Conservation (phyloP, 1,284 basidiomycete species). For the Gomphus sp. region DNA sequence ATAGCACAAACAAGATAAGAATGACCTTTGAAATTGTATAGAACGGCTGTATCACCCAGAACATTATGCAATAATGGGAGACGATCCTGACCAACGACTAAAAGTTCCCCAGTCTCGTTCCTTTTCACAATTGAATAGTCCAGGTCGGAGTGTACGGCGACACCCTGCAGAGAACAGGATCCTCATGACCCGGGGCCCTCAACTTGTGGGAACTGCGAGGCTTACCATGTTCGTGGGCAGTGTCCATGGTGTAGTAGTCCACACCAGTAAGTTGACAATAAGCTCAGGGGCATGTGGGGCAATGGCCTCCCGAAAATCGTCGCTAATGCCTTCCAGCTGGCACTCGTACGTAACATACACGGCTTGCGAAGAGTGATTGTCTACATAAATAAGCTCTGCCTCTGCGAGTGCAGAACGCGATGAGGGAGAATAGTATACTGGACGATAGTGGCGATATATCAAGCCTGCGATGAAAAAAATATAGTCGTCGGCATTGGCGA, state of each 20-base stretch:
- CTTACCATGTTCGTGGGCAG: conserved; percentile 90
- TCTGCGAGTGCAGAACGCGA: conserved; percentile 93
- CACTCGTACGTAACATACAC: conserved; percentile 75
- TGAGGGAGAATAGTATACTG: conserved; percentile 94
- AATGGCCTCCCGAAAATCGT: conserved; percentile 17
- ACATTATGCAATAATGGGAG: conserved; percentile 41
- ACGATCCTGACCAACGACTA: conserved; percentile 70
- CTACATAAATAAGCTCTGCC: conserved; percentile 88
- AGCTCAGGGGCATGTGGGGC: conserved; percentile 2
- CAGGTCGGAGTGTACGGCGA: conserved; percentile 74
- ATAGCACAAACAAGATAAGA: not conserved
- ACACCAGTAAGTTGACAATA: conserved; percentile 64
- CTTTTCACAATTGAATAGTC: conserved; percentile 56
- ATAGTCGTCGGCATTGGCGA: not conserved
- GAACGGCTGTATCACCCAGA: conserved; percentile 40
- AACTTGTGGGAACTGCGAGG: not conserved
- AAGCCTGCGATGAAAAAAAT: conserved; percentile 38
- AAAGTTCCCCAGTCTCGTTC: conserved; percentile 24
- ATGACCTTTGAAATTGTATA: conserved; percentile 45
- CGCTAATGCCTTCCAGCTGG: conserved; percentile 15
- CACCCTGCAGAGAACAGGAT: conserved; percentile 45
- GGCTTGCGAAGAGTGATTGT: conserved; percentile 81
- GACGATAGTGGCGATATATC: conserved; percentile 82
- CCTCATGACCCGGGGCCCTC: not conserved
- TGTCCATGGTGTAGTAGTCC: conserved; percentile 99